Evolutionary conservation across 78 protist species (phyloP).

Genomic region (Diacronema lutheri): DNA sequence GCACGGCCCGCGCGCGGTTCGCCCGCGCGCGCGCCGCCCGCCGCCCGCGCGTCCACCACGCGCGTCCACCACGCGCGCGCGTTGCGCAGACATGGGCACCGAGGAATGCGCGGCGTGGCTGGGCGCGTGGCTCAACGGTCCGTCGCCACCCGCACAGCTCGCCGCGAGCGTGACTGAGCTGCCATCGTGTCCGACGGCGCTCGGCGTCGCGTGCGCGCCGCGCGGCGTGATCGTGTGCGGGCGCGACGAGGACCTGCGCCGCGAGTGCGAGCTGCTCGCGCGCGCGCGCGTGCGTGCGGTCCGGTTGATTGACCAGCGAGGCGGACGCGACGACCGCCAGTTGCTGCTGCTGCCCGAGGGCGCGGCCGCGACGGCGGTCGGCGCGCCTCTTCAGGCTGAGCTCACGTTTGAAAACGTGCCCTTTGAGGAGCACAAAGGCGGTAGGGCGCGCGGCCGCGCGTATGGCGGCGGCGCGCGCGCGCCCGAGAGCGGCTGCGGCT

Average conservation of each 20-base stretch:
- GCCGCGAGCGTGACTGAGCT: neutral
- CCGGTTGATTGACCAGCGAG: neutral
- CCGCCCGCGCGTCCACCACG: neutral
- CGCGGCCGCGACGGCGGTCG: neutral
- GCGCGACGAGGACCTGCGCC: neutral
- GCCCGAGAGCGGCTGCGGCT: neutral
- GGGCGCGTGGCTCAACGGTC: no score
- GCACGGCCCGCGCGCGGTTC: no score
- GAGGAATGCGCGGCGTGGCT: no score
- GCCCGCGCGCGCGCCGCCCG: no score
- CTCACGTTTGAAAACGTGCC: neutral
- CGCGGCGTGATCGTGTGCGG: neutral
- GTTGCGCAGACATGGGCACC: neutral
- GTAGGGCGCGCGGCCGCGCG: neutral
- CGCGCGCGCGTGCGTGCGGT: neutral
- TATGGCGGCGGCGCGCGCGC: neutral
- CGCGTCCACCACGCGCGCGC: neutral
- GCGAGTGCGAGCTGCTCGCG: neutral
- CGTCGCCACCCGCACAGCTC: no score
- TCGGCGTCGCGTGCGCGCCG: neutral
- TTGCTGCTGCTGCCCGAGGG: neutral
- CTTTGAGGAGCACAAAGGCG: neutral
- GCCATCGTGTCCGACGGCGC: neutral
- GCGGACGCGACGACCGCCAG: constrained; percentile 1
- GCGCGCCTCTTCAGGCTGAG: neutral